Evolutionary conservation across 768 basidiomycete genomes (phyloP).

Genomic region (Serendipita sp.): DNA sequence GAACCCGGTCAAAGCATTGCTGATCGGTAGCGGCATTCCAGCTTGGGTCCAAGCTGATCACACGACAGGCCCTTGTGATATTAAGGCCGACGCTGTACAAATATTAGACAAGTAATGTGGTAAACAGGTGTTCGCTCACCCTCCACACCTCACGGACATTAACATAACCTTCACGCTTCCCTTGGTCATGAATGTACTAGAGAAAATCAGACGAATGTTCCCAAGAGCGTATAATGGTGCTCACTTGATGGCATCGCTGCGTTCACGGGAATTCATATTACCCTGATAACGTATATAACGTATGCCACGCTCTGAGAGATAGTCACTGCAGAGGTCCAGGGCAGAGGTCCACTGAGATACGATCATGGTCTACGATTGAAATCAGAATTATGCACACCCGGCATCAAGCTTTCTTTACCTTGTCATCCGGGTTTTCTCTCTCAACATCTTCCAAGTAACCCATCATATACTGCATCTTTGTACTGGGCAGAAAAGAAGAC

Average conservation of each 20-base stretch:
- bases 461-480: conserved; percentile 35
- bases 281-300: conserved; percentile 48
- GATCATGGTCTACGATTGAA: conserved; percentile 32
- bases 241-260: conserved; percentile 32
- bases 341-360: conserved; percentile 59
- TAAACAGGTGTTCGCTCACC: conserved; percentile 17
- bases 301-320: conserved; percentile 37
- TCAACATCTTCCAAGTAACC: conserved; percentile 31
- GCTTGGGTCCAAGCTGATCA: conserved; percentile 45
- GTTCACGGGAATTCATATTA: conserved; percentile 36
- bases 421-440: conserved; percentile 40
- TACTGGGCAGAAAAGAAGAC: neutral
- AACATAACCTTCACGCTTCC: conserved; percentile 23
- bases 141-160: conserved; percentile 9
- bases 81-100: conserved; percentile 45
- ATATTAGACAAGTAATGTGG: conserved; percentile 26
- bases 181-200: conserved; percentile 40
- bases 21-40: conserved; percentile 50
- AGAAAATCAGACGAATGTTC: neutral
- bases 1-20: conserved; percentile 26
- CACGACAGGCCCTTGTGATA: conserved; percentile 45
- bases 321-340: conserved; percentile 45
- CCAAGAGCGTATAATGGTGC: neutral
- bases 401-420: conserved; percentile 24
- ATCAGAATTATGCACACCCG: neutral